Evolutionary conservation across 192 early-diverging fungal genomes (phyloP), one percentile per base, ranked within the genome.

Genomic region (Jimgerdemannia lactiflua): DNA sequence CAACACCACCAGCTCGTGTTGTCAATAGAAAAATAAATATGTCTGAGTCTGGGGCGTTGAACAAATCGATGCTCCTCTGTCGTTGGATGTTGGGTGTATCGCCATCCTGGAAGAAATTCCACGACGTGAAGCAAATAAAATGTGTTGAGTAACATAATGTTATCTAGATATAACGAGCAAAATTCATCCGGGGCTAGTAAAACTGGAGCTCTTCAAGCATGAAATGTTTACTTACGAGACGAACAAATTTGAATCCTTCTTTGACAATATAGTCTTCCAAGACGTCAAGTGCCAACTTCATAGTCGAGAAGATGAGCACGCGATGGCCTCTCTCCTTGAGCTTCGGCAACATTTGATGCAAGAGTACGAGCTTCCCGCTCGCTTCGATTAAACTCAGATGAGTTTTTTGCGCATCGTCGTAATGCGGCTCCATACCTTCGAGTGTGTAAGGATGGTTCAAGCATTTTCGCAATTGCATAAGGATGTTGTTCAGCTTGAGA

Each of bases 281-380:
- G 20, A 98, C 84, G 72, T 95, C 90, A 11, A 98, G 82, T 20
- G 89, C 83, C 4, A 90, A 71, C 29, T 88, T 92, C 80, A 97
- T 94, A 73, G 94, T 94, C 41, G 92, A 92, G 75, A 98, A 98
- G 42, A 98, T 77, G 3, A 98, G 76, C 3, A 96, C 79, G 8
- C 90, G 83, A 79, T 94, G 91, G 3, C 88, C 88, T 9, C 82
- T 71, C 17, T 74, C 82, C 65, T 90, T 85, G 39, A 95, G 72
- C 74, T 93, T 90, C 0, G 82, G 83, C 3, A 94, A 72, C 90
- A 95, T 93, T 59, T 82, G 82, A 68, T 90, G 78, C 7, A 95
- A 80, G 2, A 95, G 73, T 40, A 82, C 72, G 40, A 95, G 74
- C 74, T 95, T 94, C 10, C 82, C 91, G 69, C 89, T 85, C 3